phyloP scores from a whole-genome alignment of 2,329 filamentous ascomycete species.

The Lecanicillium sp. region DNA sequence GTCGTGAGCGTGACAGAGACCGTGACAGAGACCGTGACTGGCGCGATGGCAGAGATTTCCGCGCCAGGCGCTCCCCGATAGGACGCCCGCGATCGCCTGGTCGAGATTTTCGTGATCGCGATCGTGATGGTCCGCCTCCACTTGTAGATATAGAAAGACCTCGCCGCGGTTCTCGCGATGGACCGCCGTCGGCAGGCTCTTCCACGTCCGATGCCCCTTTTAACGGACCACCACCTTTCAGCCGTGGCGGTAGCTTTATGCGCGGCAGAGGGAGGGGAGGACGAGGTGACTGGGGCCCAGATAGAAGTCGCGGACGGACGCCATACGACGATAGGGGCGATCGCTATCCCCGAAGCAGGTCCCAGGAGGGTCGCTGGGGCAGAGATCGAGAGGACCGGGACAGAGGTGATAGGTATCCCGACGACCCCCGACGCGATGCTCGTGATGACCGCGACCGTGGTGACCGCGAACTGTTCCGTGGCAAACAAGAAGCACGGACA shows the following conservation, averaged over 20 bases:
- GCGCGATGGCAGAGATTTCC: slow-evolving; percentile 31
- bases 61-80: slow-evolving; percentile 49
- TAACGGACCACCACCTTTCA: slow-evolving; percentile 36
- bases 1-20: slow-evolving; percentile 50
- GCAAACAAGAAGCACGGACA: slow-evolving; percentile 41
- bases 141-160: slow-evolving; percentile 61
- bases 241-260: slow-evolving; percentile 47
- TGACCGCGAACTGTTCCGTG: slow-evolving; percentile 38
- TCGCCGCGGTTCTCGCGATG: slow-evolving; percentile 63
- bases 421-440: slow-evolving; percentile 34
- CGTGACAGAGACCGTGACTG: slow-evolving; percentile 44
- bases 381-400: slow-evolving; percentile 51
- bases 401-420: slow-evolving; percentile 32
- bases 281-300: slow-evolving; percentile 30
- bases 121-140: slow-evolving; percentile 50
- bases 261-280: slow-evolving; percentile 46
- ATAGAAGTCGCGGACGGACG: slow-evolving; percentile 47
- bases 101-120: slow-evolving; percentile 55
- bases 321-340: slow-evolving; percentile 54
- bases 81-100: slow-evolving; percentile 58
- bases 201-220: slow-evolving; percentile 61
- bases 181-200: slow-evolving; percentile 63
- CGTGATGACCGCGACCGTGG: slow-evolving; percentile 40
- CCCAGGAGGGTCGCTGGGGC: slow-evolving; percentile 54
- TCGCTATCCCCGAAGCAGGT: slow-evolving; percentile 57